Base-by-base conservation (phyloP, 116 monocot species). In the Posidonia oceanica region DNA sequence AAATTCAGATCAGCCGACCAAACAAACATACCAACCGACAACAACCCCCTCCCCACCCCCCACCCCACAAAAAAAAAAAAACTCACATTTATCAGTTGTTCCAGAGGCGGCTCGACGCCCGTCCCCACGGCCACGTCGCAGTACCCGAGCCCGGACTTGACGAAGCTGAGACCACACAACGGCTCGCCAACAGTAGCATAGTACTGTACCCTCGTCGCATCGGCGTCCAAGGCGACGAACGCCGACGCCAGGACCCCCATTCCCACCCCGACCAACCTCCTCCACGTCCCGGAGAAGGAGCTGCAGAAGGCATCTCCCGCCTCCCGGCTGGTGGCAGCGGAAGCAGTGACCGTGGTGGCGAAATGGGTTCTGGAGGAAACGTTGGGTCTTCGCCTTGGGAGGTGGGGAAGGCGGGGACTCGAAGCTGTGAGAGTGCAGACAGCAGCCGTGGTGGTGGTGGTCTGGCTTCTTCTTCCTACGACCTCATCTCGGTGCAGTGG, bases 111-210 rank as follows among this genome's bases (percentile, higher is more conserved):
- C 75, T 78, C 71, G 14, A 76, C 79, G 0, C 94, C 94, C 16
- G 36, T 76, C n/a, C 91, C 94, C 8, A 88, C 69, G 0, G 55
- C 73, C 29, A 88, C 77, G 17, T 95, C 94, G 69, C 94, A 95
- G 77, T 84, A 95, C 3, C 88, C 91, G 16, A 95, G 88, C 7
- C 94, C 94, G 18, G 94, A 95, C 74, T 79, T 88, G 3, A 69
- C 94, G 14, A 84, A 84, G 70, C 29, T 88, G 65, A 91, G 56
- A 17, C 91, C 94, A 40, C 91, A 91, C 39, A 86, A 69, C 3
- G 76, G 84, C 68, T 95, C 94, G 13, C 88, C 91, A 0, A 95
- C 88, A 1, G 94, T 95, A 39, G 94, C 94, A 61, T 82, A 95
- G 71, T 91, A 91, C 77, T 85, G 60, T 3, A 85, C 70, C 67